These are phyloP conservation scores for Cercophora scortea DNA, from an alignment of 495 filamentous ascomycete genomes.

Conservation along the genomic window DNA sequence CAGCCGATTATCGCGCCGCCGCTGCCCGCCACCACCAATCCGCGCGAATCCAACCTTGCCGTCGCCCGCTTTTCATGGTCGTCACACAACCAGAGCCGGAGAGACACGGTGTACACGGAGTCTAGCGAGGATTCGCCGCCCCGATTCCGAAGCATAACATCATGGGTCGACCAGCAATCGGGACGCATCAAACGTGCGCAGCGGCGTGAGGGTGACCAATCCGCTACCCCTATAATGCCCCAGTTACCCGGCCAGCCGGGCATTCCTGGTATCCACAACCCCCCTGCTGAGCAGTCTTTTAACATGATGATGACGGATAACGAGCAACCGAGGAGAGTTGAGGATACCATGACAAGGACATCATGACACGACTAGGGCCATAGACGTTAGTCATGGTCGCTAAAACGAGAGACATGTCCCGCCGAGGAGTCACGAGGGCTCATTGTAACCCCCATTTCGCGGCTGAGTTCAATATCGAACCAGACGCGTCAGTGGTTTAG, in stretches of 20 bases:
- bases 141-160: constrained; percentile 48
- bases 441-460: too few relatives aligned
- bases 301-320: constrained; percentile 29
- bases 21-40: constrained; percentile 5
- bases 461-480: too few relatives aligned
- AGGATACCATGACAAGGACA: constrained; percentile 2
- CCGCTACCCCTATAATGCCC: constrained; percentile 18
- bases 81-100: constrained; percentile 14
- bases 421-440: too few relatives aligned
- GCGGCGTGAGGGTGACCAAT: constrained; percentile 14
- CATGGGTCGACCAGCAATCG: constrained; percentile 56
- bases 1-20: constrained; percentile 2
- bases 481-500: constrained; percentile 34
- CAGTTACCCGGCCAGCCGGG: constrained; percentile 14
- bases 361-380: background rate
- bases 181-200: constrained; percentile 29
- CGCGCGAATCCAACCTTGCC: constrained; percentile 6
- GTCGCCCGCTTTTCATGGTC: constrained; percentile 32
- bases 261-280: constrained; percentile 23
- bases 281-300: constrained; percentile 24
- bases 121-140: constrained; percentile 41
- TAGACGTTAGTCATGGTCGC: too few relatives aligned
- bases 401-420: too few relatives aligned
- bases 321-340: constrained; percentile 21
- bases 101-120: constrained; percentile 40